Evolutionary conservation across 306 rosid genomes (phyloP), one percentile per base, ranked within the genome.

Genomic region (Lathyrus sativus): DNA sequence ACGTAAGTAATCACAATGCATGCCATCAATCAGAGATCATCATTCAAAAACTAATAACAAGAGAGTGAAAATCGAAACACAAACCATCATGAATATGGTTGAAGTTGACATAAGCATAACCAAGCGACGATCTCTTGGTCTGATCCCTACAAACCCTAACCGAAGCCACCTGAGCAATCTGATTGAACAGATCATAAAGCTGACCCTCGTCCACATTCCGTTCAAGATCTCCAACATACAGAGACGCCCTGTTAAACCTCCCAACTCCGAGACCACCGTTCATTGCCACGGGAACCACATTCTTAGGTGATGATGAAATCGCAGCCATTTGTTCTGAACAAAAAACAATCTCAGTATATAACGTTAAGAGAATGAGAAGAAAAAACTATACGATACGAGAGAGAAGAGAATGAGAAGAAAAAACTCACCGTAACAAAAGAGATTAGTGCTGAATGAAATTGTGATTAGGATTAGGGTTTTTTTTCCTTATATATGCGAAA

Each of bases 201-300:
- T 56, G 62, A 5, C 11, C 9, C 62, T 56, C 62, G 3, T 56
- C 12, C 62, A 56, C 62, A 2, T 56, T 56, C 18, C 18, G 18
- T 0, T 56, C 62, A 28, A 56, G 62, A 11, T 56, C 62, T 10
- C 62, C 62, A 12, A 56, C 62, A 11, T 56, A 56, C 62, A 56
- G 3, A 6, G 62, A 56, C 28, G 62, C 18, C 7, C 28, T 56
- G 39, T 56, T 39, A 1, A 26, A 56, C 6, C 11, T 1, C 4
- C 56, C 29, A 3, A 11, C 9, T 0, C 39, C 39, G 9, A 35
- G 39, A 35, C 39, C 10, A 3, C 60, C 15, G 4, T 5, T 24
- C 33, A 54, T 5, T 9, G 59, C 39, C 5, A 6, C 39, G 2
- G 38, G 35, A 26, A 29, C 17, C 4, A n/a, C 17, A 0, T 2